Evolutionary conservation across 768 basidiomycete genomes (phyloP), one percentile per base, ranked within the genome.

Genomic region (Podaxis sp.): DNA sequence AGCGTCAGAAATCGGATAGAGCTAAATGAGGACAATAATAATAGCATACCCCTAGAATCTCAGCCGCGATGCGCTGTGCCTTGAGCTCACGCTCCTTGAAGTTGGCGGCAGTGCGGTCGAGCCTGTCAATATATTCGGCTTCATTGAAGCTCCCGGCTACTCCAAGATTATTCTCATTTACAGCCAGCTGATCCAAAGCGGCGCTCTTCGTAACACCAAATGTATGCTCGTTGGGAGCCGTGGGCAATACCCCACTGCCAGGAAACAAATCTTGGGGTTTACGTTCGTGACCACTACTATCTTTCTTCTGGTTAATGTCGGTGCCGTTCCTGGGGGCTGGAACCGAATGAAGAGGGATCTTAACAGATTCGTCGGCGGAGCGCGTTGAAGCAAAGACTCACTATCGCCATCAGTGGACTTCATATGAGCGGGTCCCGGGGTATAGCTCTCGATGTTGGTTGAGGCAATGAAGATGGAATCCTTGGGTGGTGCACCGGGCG

Each of bases 61-160:
- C 96, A 67, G 88, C 89, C 9, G 96, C 97, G 68, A 99, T 84
- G 67, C 84, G 85, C 71, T 88, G 89, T 4, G 97, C 97, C 74
- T 89, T 87, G 65, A 87, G 84, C 74, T 98, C 95, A 64, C 87
- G 84, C 76, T 95, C 92, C 76, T 90, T 92, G 74, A 83, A 99
- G 74, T 96, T 95, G 22, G 89, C 84, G 6, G 86, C 90, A 59
- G 77, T 84, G 66, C 92, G 86, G 72, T 99, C 93, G 49, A 99
- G 81, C 76, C 87, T 94, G 17, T 96, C 99, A 12, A 96, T 99
- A 74, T 99, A 99, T 36, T 88, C 72, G 61, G 96, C 24, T 24
- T 24, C 24, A 2, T 24, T 24, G 24, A 24, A 24, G 24, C 24
- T 24, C 24, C 24, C 24, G 24, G 24, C 24, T 2, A 2, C 24